These are phyloP conservation scores for Podospora appendiculata DNA, from an alignment of 495 filamentous ascomycete genomes.

Conservation along the genomic window DNA sequence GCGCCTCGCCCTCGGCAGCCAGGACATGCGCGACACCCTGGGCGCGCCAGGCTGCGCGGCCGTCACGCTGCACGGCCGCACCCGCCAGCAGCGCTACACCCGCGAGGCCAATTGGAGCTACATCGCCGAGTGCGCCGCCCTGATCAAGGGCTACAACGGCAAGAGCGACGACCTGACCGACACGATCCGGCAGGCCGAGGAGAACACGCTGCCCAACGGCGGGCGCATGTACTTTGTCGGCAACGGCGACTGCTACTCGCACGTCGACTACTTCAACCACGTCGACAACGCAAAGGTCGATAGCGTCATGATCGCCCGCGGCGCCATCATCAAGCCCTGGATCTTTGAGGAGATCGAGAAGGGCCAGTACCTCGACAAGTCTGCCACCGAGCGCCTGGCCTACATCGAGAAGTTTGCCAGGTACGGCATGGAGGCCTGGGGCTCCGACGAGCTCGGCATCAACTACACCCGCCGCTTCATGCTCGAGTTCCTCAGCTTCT, in stretches of 20 bases:
- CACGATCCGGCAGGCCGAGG: conserved; percentile 70
- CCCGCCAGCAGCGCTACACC: conserved; percentile 90
- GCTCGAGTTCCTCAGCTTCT: conserved; percentile 91
- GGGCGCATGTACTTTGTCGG: conserved; percentile 80
- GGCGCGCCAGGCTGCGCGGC: conserved; percentile 79
- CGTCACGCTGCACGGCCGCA: conserved; percentile 88
- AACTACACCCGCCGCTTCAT: conserved; percentile 84
- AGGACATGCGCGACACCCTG: conserved; percentile 52
- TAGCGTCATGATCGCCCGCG: conserved; percentile 83
- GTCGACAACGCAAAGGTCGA: conserved; percentile 72
- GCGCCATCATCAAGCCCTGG: conserved; percentile 94
- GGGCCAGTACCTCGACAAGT: conserved; percentile 92
- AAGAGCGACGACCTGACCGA: conserved; percentile 57
- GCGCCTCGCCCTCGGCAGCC: conserved; percentile 70
- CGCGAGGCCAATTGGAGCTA: conserved; percentile 84
- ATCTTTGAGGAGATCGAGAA: conserved; percentile 91
- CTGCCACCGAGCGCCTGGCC: conserved; percentile 73
- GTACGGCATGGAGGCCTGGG: conserved; percentile 91
- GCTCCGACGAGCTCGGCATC: conserved; percentile 85
- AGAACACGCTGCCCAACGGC: conserved; percentile 49
- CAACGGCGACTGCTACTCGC: conserved; percentile 94
- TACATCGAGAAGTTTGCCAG: conserved; percentile 81
- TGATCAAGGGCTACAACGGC: conserved; percentile 70
- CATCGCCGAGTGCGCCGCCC: conserved; percentile 78
- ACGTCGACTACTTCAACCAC: conserved; percentile 76